Evolutionary conservation across 352 stramenopile species (phyloP).

Genomic region (Stramenopiles sp.): DNA sequence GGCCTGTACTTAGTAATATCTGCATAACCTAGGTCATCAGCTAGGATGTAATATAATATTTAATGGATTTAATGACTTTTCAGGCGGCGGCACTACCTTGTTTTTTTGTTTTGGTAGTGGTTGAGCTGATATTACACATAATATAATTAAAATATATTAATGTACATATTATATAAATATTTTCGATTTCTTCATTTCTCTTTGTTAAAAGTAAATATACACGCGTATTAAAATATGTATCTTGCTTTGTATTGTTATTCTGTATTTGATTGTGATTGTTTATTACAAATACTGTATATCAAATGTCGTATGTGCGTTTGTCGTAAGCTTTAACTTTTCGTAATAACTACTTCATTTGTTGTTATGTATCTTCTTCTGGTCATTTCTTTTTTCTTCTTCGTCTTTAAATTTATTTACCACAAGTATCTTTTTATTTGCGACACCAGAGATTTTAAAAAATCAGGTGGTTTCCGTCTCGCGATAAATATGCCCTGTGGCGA

Average conservation of each 20-base stretch:
- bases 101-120: slow-evolving; percentile 11
- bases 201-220: slow-evolving; percentile 12
- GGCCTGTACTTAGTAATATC: slow-evolving; percentile 6
- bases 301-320: slow-evolving; percentile 10
- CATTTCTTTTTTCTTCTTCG: slow-evolving; percentile 11
- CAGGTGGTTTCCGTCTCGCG: too few species aligned
- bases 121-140: slow-evolving; percentile 11
- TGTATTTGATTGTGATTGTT: slow-evolving; percentile 11
- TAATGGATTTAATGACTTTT: slow-evolving; percentile 9
- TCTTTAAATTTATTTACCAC: too few species aligned
- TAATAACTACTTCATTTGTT: slow-evolving; percentile 10
- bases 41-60: slow-evolving; percentile 11
- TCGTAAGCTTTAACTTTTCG: slow-evolving; percentile 10
- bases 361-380: too few species aligned
- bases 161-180: not conserved
- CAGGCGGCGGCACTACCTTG: slow-evolving; percentile 5
- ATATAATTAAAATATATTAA: slow-evolving; percentile 9
- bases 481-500: too few species aligned
- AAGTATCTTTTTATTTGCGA: too few species aligned
- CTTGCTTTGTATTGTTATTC: slow-evolving; percentile 11
- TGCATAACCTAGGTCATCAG: slow-evolving; percentile 9
- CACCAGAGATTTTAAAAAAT: too few species aligned
- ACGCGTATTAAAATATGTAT: slow-evolving; percentile 12
- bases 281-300: slow-evolving; percentile 11
- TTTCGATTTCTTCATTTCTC: slow-evolving; percentile 11